Conservation (phyloP, 352 stramenopile species). For the Globisporangium rhizosaccharum region DNA sequence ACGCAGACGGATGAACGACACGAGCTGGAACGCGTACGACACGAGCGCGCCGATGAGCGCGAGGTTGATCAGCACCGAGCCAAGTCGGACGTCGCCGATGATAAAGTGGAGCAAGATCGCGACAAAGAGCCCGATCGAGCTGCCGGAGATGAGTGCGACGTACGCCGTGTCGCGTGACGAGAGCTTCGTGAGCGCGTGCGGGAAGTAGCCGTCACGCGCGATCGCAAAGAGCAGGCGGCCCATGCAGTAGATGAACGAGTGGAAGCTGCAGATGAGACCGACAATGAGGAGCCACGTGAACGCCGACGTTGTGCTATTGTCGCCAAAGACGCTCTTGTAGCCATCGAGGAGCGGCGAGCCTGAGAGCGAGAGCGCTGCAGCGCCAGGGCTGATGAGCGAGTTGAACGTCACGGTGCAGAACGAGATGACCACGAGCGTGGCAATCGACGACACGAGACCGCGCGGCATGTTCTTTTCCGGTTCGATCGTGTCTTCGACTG, state of each 20-base stretch:
- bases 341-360: conserved; percentile 46
- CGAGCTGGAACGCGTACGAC: conserved; percentile 56
- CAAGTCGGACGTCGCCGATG: conserved; percentile 51
- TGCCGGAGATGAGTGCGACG: conserved; percentile 47
- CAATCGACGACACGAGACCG: conserved; percentile 53
- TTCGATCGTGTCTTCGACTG: conserved; percentile 62
- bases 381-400: conserved; percentile 55
- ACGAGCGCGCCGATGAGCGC: conserved; percentile 58
- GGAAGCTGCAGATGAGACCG: conserved; percentile 57
- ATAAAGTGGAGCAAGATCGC: conserved; percentile 49
- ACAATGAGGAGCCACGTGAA: conserved; percentile 70
- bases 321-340: conserved; percentile 63
- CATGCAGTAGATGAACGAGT: conserved; percentile 82
- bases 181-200: conserved; percentile 36
- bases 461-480: conserved; percentile 53
- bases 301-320: conserved; percentile 55
- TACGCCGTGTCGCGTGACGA: conserved; percentile 44
- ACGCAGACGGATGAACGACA: conserved; percentile 51
- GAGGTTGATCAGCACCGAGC: conserved; percentile 66
- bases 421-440: conserved; percentile 38
- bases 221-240: conserved; percentile 60
- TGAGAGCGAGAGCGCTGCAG: conserved; percentile 32
- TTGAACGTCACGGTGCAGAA: conserved; percentile 66
- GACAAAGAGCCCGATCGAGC: conserved; percentile 33
- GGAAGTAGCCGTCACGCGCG: conserved; percentile 55